These are phyloP conservation scores for Hypoxylon lenormandii DNA, from an alignment of 495 filamentous ascomycete species.

Conservation along the genomic window DNA sequence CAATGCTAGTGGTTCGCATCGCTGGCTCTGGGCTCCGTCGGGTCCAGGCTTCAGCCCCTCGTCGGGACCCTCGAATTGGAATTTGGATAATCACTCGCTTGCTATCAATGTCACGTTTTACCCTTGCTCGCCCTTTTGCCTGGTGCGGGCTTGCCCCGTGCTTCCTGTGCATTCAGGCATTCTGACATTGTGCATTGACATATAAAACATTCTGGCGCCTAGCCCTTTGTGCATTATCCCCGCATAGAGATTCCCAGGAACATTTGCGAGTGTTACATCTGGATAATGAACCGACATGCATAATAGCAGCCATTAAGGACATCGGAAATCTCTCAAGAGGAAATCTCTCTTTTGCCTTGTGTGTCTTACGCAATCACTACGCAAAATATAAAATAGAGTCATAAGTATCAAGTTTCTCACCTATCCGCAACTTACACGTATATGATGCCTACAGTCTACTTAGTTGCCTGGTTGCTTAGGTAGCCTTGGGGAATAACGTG, in stretches of 20 bases:
- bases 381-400: not conserved
- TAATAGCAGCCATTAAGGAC: conserved; percentile 27
- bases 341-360: conserved; percentile 16
- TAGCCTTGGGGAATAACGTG: conserved; percentile 7
- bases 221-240: conserved; percentile 17
- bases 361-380: conserved; percentile 10
- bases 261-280: conserved; percentile 17
- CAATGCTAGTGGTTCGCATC: conserved; percentile 18
- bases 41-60: conserved; percentile 33
- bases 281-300: conserved; percentile 35
- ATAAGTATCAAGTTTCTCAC: conserved; percentile 6
- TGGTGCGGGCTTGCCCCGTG: not conserved
- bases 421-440: conserved; percentile 42
- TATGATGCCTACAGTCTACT: conserved; percentile 3
- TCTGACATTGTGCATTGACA: not conserved
- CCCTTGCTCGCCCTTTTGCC: conserved; percentile 17
- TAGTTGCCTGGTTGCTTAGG: not conserved
- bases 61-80: conserved; percentile 33
- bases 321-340: conserved; percentile 6
- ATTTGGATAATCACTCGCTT: conserved; percentile 41
- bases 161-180: not conserved
- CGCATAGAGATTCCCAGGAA: conserved; percentile 39
- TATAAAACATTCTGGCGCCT: not conserved
- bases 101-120: conserved; percentile 39
- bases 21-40: conserved; percentile 2